Base-by-base conservation (phyloP, 1,284 basidiomycete genomes). In the Leccinum pachyderme region DNA sequence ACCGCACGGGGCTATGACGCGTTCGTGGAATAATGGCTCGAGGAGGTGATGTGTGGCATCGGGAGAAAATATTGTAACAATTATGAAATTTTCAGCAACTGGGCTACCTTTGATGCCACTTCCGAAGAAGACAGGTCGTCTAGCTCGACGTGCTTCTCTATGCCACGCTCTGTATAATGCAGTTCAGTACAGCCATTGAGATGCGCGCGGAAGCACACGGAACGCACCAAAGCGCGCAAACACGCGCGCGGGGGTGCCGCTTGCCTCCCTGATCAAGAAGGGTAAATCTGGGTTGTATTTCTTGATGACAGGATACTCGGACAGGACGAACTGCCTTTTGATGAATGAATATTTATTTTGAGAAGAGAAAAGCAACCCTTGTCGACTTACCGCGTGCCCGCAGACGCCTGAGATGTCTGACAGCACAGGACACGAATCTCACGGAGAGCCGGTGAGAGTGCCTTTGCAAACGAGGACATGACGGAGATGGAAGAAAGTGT, bases 201-300 rank as follows among this genome's bases (percentile, higher is more conserved):
- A 44, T 31, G 33, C 27, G 31, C 27, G 12, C 49, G 52, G 43
- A 58, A 54, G 47, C 52, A 51, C 47, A 61, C 55, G 57, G 54
- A 28, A 82, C 93, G 71, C 75, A 96, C 94, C 93, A 68, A 94
- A 95, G 68, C 94, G 81, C 46, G 91, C 94, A 77, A 95, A 96
- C 44, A 86, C 87, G 66, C 93, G 80, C 52, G 94, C 91, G 47
- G 91, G 91, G 8, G 93, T 92, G 31, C 90, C 93, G 60, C 77
- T 79, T n/a, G 94, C 94, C 77, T 97, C 93, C 61, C 94, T 81
- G 66, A 97, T 92, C 63, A 97, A 73, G 41, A 97, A 82, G 37
- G 94, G 95, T 31, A 97, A 75, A 72, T 95, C 87, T 44, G 94
- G 95, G 71, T 97, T 95, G 70, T 91, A 79, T 63, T 89, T 79